phyloP scores from a whole-genome alignment of 2,329 filamentous ascomycete species.

The Teratosphaeria viscida region DNA sequence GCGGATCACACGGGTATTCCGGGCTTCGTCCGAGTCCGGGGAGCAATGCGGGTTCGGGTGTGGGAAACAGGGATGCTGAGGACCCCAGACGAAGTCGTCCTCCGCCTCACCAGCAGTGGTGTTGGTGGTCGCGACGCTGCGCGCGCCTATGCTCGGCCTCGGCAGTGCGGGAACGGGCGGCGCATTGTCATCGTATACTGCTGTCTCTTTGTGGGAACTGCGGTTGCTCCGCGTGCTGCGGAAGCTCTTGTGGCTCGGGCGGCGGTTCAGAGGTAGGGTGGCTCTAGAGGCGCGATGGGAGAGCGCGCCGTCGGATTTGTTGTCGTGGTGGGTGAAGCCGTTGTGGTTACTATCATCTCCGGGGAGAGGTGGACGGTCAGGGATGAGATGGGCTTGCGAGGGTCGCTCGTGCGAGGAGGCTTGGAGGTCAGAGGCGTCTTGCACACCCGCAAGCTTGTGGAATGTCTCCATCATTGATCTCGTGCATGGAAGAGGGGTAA shows the following conservation, averaged over 20 bases:
- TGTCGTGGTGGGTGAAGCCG: slow-evolving; percentile 1
- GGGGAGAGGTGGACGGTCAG: slow-evolving; percentile 16
- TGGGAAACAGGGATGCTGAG: slow-evolving; percentile 86
- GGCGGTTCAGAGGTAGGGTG: slow-evolving; percentile 23
- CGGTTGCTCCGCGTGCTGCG: slow-evolving; percentile 1
- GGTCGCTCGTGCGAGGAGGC: slow-evolving; percentile 7
- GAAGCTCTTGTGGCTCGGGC: slow-evolving; percentile 19
- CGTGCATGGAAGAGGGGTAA: neutral
- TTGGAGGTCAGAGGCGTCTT: slow-evolving; percentile 17
- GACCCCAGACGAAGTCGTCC: slow-evolving; percentile 75
- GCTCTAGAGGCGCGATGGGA: slow-evolving; percentile 19
- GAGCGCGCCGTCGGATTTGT: slow-evolving; percentile 4
- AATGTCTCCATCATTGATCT: slow-evolving; percentile 22
- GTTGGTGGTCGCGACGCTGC: neutral
- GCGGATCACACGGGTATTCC: slow-evolving; percentile 77
- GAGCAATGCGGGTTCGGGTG: slow-evolving; percentile 89
- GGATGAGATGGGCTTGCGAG: slow-evolving; percentile 11
- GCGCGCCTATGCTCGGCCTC: neutral
- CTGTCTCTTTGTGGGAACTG: neutral
- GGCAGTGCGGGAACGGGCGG: neutral
- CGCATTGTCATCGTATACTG: neutral
- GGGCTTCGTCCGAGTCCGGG: slow-evolving; percentile 60
- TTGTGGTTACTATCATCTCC: slow-evolving; percentile 6
- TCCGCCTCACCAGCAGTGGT: neutral
- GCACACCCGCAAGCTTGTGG: slow-evolving; percentile 24